Base-by-base conservation (phyloP, 139 green algal genomes). In the Bryopsis sp. region DNA sequence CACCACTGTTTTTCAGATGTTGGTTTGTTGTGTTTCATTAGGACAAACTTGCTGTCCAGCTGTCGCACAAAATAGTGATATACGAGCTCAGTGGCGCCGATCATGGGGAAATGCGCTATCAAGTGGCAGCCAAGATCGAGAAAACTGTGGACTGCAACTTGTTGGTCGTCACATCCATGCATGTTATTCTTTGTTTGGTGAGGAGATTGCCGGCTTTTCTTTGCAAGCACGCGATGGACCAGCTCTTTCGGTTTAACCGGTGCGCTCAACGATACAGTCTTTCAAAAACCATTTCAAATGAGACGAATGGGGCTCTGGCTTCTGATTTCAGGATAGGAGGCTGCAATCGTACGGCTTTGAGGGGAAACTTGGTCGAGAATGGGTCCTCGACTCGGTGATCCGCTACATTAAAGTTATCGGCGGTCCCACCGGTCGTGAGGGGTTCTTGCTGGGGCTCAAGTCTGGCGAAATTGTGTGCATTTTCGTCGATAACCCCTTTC, bases 321-420 rank as follows among this genome's bases (percentile, higher is more conserved):
- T 26, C 57, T 64, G 57, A 11, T 6, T 54, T 34, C 76, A 89
- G 80, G 88, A 93, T 63, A 84, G 82, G 58, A 84, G 85, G 76
- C 76, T 95, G 68, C 87, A 92, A 75, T 73, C 92, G 66, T 89
- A 87, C 69, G 80, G 50, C 58, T 89, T 95, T 71, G 80, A 89
- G 22, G 86, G 88, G 33, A 68, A 78, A 7, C 81, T 82, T 72
- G 79, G 82, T 78, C 77, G 84, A 8, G 80, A 91, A 68, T 92
- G 85, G 86, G 62, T 84, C 63, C 67, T 95, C 70, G 85, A 90
- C 38, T 66, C 48, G 2, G 74, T 87, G 31, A 89, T 95, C 67
- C 79, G 82, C 29, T 93, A 90, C 83, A 91, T 93, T 78, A 91
- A 90, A 77, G 79, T 87, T 29, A 80, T 90, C 35, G 87, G 87